phyloP scores from a whole-genome alignment of 345 rosid species.

The Trapa incisa region DNA sequence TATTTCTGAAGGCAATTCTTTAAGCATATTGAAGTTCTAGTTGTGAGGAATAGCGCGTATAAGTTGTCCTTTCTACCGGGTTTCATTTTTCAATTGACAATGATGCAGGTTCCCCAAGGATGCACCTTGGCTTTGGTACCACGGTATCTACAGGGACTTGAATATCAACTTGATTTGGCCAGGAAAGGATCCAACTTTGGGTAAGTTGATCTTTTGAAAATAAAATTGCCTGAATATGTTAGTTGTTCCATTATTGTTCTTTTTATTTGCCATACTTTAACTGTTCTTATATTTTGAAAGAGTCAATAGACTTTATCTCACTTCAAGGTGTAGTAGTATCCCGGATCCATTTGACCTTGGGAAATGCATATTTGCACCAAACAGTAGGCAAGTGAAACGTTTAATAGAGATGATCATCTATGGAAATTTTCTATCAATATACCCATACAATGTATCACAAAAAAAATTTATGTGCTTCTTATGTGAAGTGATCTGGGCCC shows the following conservation, averaged over 20 bases:
- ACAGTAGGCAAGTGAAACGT: too few relatives aligned
- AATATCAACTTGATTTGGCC: conserved; percentile 57
- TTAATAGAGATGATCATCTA: too few relatives aligned
- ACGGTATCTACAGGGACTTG: conserved; percentile 56
- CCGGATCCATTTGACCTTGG: neutral
- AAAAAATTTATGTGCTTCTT: neutral
- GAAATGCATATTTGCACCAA: neutral
- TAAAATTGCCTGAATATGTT: too few relatives aligned
- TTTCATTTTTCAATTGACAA: conserved; percentile 4
- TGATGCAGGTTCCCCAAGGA: conserved; percentile 65
- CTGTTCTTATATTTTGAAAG: neutral
- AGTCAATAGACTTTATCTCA: neutral
- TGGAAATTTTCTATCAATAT: too few relatives aligned
- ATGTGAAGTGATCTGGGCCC: neutral
- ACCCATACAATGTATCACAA: neutral
- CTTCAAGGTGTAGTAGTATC: neutral
- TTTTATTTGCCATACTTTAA: neutral
- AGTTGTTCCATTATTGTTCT: neutral
- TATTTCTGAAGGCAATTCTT: neutral
- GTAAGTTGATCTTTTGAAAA: conserved; percentile 10
- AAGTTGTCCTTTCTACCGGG: neutral
- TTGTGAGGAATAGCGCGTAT: neutral
- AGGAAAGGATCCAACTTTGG: conserved; percentile 57
- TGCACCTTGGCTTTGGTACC: conserved; percentile 71
- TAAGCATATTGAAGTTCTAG: neutral